Evolutionary conservation across 768 basidiomycete genomes (phyloP).

Genomic region (Amanita pseudoporphyria): DNA sequence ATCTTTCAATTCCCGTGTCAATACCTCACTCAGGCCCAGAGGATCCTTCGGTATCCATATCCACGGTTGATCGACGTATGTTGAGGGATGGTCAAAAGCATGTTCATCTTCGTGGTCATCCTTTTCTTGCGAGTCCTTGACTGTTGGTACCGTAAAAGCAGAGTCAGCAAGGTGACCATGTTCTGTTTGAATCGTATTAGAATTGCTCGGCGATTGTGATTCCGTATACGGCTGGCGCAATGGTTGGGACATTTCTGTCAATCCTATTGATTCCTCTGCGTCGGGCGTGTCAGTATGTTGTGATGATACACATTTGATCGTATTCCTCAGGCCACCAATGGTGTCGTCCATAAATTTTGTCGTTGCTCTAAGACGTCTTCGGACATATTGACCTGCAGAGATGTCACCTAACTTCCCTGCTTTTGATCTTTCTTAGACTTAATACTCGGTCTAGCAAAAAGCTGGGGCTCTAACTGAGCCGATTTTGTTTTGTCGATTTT

Average conservation of each 20-base stretch:
- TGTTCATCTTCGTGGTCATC: constrained; percentile 25
- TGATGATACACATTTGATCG: not conserved
- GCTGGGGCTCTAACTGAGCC: no score
- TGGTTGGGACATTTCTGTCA: not conserved
- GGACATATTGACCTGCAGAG: constrained; percentile 12
- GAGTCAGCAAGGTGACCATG: no score
- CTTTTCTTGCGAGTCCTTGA: constrained; percentile 20
- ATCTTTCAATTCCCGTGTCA: constrained; percentile 26
- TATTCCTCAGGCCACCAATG: no score
- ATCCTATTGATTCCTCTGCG: not conserved
- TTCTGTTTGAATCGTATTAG: no score
- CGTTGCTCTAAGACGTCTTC: constrained; percentile 22
- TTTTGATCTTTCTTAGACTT: no score
- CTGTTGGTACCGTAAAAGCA: no score
- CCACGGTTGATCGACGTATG: constrained; percentile 34
- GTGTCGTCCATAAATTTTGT: not conserved
- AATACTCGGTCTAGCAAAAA: no score
- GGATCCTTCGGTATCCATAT: constrained; percentile 37
- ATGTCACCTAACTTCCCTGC: constrained; percentile 14
- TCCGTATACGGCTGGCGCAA: no score
- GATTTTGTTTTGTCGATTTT: constrained; percentile 17
- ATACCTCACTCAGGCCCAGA: constrained; percentile 30
- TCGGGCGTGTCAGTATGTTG: not conserved
- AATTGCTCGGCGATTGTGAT: no score
- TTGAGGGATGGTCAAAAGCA: constrained; percentile 40